Evolutionary conservation across 1,284 basidiomycete species (phyloP), one percentile per base, ranked within the genome.

Genomic region (Malassezia furfur): DNA sequence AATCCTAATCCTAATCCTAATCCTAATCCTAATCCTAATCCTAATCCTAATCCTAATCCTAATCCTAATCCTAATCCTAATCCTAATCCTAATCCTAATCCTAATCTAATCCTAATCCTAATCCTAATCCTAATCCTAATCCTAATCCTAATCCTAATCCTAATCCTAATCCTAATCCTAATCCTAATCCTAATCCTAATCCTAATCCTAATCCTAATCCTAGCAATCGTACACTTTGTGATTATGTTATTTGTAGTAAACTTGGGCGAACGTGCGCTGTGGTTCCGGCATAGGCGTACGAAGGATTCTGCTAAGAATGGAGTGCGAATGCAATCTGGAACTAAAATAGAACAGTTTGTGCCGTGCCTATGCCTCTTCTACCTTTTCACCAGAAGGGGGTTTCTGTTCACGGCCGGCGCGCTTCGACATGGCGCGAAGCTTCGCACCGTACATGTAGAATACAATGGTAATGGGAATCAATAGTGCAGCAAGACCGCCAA

Each of bases 41-140:
- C 48, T 50, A 50, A 50, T 32, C 34, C 48, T 50, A 50, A 50
- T 35, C 36, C 48, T 50, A 51, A 51, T 38, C 38, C 50, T 51
- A 51, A 51, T 38, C 38, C 50, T 51, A 51, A 51, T 38, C 38
- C 50, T 51, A 51, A 51, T 38, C 38, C 50, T 51, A 40, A 48
- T 30, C 25, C 50, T 45, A 44, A 52, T 25, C 39, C 50, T 52
- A 52, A 52, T 40, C 39, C 50, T 52, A 52, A 52, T 40, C 39
- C 50, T 52, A 52, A 52, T 40, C 39, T 52, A 52, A 52, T 41
- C 40, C 50, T 52, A 52, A 52, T 41, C 40, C 50, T 52, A 52
- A 52, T 41, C 40, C 50, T 52, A 52, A 52, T 41, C 40, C 50
- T 52, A 52, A 52, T 41, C 40, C 50, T 52, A 52, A 52, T 41